phyloP scores from a whole-genome alignment of 2,329 filamentous ascomycete species.

The Colletotrichum lindemuthianum region DNA sequence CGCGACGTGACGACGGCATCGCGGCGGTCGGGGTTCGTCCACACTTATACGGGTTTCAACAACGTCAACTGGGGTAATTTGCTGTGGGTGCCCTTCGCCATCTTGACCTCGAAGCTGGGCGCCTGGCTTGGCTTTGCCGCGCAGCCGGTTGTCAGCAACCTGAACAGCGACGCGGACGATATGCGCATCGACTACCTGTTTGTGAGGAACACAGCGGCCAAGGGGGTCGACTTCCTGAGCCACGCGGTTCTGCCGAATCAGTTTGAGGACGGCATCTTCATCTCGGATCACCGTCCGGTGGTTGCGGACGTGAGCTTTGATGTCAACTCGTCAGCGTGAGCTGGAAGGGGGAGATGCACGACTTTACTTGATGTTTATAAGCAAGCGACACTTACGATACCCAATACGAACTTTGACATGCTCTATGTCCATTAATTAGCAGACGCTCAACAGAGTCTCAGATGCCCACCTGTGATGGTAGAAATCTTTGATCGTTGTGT shows the following conservation, averaged over 20 bases:
- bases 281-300: conserved; percentile 47
- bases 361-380: too few relatives aligned
- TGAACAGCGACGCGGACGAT: not conserved
- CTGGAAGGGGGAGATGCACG: too few relatives aligned
- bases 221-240: conserved; percentile 38
- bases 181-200: conserved; percentile 46
- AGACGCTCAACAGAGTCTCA: accelerated
- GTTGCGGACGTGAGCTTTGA: conserved; percentile 41
- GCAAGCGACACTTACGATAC: too few relatives aligned
- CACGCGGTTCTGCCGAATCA: conserved; percentile 42
- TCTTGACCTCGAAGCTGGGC: too few relatives aligned
- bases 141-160: too few relatives aligned
- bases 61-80: conserved; percentile 29
- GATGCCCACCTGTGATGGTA: too few relatives aligned
- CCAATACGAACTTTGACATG: too few relatives aligned
- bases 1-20: conserved; percentile 39
- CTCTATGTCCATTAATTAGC: too few relatives aligned
- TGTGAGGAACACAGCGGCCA: conserved; percentile 38
- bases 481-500: too few relatives aligned
- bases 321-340: not conserved
- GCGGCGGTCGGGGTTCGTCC: conserved; percentile 40
- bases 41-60: conserved; percentile 45
- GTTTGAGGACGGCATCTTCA: conserved; percentile 43
- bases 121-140: too few relatives aligned
- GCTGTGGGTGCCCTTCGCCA: too few relatives aligned